phyloP scores from a whole-genome alignment of 1,139 yeast genomes.

The Geotrichum histeridarum region DNA sequence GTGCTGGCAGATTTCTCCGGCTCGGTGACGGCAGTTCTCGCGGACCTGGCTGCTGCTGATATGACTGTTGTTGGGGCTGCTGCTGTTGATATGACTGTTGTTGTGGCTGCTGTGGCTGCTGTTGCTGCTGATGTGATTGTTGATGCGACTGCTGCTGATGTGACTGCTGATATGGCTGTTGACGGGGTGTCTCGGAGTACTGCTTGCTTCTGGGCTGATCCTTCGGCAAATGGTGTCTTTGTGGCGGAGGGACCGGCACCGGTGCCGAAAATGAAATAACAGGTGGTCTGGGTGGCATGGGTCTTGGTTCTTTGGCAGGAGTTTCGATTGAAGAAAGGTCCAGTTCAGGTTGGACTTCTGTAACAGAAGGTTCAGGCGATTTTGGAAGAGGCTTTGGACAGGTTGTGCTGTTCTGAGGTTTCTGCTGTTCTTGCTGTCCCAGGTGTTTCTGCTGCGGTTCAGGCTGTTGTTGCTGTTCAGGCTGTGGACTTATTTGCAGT shows the following conservation, averaged over 20 bases:
- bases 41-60: not conserved
- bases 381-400: too few species aligned
- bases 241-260: too few species aligned
- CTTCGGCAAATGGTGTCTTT: not conserved
- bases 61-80: not conserved
- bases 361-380: too few species aligned
- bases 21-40: not conserved
- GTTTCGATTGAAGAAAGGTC: not conserved
- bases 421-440: not conserved
- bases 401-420: not conserved
- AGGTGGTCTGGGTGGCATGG: not conserved
- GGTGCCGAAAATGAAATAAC: not conserved
- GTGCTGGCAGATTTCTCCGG: slow-evolving; percentile 8
- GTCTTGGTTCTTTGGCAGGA: not conserved
- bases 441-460: not conserved
- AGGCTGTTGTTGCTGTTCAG: not conserved
- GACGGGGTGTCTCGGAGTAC: not conserved
- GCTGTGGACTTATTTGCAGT: not conserved
- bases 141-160: not conserved
- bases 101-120: slow-evolving; percentile 1
- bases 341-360: not conserved
- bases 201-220: not conserved
- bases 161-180: not conserved
- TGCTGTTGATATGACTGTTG: not conserved
- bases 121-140: not conserved